phyloP scores from a whole-genome alignment of 1,284 basidiomycete species.

The Mycosarcoma maydis region DNA sequence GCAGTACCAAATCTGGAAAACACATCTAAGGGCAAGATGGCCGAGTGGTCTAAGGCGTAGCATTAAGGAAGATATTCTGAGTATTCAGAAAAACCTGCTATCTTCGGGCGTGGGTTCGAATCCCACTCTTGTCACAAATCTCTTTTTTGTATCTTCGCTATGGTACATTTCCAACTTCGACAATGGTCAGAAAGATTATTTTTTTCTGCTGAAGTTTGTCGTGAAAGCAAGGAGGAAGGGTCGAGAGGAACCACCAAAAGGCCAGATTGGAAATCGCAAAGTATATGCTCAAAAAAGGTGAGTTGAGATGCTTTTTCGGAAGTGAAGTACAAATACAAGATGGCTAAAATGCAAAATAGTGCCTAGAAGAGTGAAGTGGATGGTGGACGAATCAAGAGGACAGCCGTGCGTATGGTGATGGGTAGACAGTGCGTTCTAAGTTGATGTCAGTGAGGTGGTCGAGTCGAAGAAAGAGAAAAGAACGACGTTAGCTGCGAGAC shows the following conservation, averaged over 20 bases:
- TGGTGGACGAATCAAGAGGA: neutral
- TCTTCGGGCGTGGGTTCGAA: constrained; percentile 67
- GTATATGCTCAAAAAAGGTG: neutral
- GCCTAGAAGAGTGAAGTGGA: neutral
- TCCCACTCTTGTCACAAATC: constrained; percentile 63
- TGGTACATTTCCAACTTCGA: no score
- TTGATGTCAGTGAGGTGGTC: neutral
- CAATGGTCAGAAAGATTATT: no score
- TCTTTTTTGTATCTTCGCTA: constrained; percentile 15
- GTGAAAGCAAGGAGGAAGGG: no score
- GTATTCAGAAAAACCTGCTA: constrained; percentile 36
- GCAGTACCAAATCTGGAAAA: neutral
- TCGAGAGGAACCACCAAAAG: no score
- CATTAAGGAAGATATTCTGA: constrained; percentile 51
- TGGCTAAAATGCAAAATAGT: constrained; percentile 1
- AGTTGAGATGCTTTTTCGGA: constrained; percentile 22
- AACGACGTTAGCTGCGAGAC: neutral
- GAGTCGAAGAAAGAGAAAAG: neutral
- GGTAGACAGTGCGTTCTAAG: no score
- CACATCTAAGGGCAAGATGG: constrained; percentile 40
- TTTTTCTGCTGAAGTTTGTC: no score
- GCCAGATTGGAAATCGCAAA: no score
- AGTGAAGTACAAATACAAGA: constrained; percentile 36
- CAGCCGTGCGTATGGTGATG: neutral
- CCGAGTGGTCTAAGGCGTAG: constrained; percentile 59